phyloP scores from a whole-genome alignment of 805 yeast genomes.

The Torulaspora microellipsoides region DNA sequence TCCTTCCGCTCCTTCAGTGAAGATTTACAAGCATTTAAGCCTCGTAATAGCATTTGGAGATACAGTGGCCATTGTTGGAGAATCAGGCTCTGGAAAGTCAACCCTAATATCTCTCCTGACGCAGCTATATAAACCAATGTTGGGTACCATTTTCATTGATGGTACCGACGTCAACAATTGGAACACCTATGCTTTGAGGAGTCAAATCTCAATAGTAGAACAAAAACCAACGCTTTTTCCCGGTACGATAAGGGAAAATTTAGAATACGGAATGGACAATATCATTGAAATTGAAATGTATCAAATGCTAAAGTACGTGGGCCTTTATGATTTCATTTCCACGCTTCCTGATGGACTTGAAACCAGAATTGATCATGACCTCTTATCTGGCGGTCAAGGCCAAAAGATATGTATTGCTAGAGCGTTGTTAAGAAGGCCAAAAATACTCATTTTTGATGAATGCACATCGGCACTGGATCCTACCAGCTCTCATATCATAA shows the following conservation, averaged over 20 bases:
- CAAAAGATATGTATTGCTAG: slow-evolving; percentile 84
- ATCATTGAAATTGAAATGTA: slow-evolving; percentile 37
- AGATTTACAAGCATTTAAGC: slow-evolving; percentile 41
- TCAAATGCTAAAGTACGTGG: slow-evolving; percentile 42
- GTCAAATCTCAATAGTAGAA: slow-evolving; percentile 60
- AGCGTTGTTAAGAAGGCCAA: slow-evolving; percentile 65
- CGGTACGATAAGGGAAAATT: slow-evolving; percentile 68
- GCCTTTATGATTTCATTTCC: slow-evolving; percentile 50
- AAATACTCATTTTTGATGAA: slow-evolving; percentile 71
- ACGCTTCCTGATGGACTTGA: slow-evolving; percentile 54
- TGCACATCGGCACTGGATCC: slow-evolving; percentile 85
- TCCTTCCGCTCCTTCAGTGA: slow-evolving; percentile 31
- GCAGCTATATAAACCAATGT: slow-evolving; percentile 42
- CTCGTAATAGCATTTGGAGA: slow-evolving; percentile 44
- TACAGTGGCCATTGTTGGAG: slow-evolving; percentile 69
- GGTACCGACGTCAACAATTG: slow-evolving; percentile 45
- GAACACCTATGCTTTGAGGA: slow-evolving; percentile 47
- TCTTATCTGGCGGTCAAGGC: slow-evolving; percentile 85
- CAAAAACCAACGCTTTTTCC: slow-evolving; percentile 71
- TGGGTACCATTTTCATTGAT: slow-evolving; percentile 42
- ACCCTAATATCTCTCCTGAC: slow-evolving; percentile 59
- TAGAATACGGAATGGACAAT: slow-evolving; percentile 51
- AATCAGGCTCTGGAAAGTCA: slow-evolving; percentile 90
- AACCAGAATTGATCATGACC: slow-evolving; percentile 48
- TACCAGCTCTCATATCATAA: slow-evolving; percentile 49